Conservation (phyloP, 768 basidiomycete species). For the Amanita phalloides region DNA sequence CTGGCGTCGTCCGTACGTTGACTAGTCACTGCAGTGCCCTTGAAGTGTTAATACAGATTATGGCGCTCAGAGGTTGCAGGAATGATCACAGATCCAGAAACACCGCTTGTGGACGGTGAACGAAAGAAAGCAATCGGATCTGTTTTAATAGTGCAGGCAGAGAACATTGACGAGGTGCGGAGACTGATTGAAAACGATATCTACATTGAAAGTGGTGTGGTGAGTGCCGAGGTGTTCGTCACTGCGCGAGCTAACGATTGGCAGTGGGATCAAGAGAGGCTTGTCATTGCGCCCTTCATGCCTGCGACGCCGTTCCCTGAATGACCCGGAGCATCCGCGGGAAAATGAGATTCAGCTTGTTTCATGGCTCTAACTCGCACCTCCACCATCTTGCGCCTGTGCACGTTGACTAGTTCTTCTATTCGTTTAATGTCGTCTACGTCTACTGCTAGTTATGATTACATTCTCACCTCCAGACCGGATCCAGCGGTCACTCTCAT, state of each 20-base stretch:
- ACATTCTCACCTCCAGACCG: conserved; percentile 61
- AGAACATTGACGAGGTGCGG: conserved; percentile 32
- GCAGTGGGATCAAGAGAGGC: conserved; percentile 8
- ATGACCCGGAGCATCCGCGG: background rate
- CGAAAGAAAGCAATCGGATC: conserved; percentile 40
- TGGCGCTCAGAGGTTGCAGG: conserved; percentile 33
- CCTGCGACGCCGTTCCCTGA: conserved; percentile 17
- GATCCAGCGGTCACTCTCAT: conserved; percentile 66
- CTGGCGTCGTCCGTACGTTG: conserved; percentile 31
- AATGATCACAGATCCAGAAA: conserved; percentile 35
- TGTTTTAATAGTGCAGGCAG: conserved; percentile 37
- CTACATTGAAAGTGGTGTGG: conserved; percentile 29
- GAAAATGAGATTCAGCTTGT: background rate
- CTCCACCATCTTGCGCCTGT: conserved; percentile 3
- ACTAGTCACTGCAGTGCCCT: background rate
- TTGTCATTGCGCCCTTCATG: conserved; percentile 12
- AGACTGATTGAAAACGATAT: conserved; percentile 22
- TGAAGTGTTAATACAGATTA: background rate
- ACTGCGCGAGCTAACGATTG: background rate
- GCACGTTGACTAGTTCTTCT: background rate
- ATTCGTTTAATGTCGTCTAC: conserved; percentile 41
- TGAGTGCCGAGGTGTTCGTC: conserved; percentile 12
- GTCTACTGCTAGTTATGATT: conserved; percentile 37
- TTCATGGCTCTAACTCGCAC: background rate
- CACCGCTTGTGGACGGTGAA: conserved; percentile 19